Evolutionary conservation across 2,329 filamentous ascomycete genomes (phyloP), one percentile per base, ranked within the genome.

Genomic region (Coniella vitis): DNA sequence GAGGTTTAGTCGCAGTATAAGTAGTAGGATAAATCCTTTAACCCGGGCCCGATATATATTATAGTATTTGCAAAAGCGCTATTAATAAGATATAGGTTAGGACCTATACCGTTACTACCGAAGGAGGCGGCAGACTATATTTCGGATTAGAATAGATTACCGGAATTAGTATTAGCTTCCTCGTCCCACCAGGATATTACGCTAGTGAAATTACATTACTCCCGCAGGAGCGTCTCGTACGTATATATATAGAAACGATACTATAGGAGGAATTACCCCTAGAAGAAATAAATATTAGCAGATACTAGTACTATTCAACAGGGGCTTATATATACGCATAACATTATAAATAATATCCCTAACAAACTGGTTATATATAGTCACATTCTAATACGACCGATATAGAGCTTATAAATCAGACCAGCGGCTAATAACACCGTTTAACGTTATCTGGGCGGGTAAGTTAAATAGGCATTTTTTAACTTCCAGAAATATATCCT

Each of bases 131-230:
- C 41, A 19, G 61, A 61, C 37, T 65, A 63, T 2, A 67, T 51
- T 2, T 57, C 55, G 10, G 63, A 65, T 13, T 36, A 32, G 4
- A 41, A 48, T n/a, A 63, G 54, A 4, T 34, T 20, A 0, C 40
- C 47, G 9, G 57, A 45, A 34, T 60, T 61, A 29, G 61, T 55
- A 35, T 68, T 65, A 2, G 55, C 41, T 7, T 59, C 57, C 56
- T 63, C 63, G 51, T 69, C 62, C 65, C 66, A 69, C 55, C 67
- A 67, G 8, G 57, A 49, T 54, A 62, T 54, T n/a, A 50, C 53
- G 14, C 58, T 55, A 2, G 21, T 55, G 54, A 56, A 61, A 29
- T 42, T 49, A 53, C 65, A 68, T 47, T 67, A 62, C 8, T 57
- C 46, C 25, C 58, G 56, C 14, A 68, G 50, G 3, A 66, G 57